Evolutionary conservation across 805 yeast species (phyloP).

Genomic region (Yarrowia sp.): DNA sequence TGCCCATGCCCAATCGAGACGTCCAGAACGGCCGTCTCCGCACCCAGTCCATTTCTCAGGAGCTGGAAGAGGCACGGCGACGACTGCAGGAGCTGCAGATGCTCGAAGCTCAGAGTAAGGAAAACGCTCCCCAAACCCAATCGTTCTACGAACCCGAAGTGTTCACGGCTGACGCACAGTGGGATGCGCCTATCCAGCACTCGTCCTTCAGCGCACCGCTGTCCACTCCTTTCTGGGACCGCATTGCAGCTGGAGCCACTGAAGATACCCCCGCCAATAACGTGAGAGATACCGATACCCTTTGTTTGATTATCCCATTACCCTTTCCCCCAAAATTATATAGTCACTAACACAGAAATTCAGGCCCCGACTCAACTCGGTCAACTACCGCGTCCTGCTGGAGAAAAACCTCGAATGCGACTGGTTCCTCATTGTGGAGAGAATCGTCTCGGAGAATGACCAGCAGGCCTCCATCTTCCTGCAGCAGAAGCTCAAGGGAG

Average conservation of each 20-base stretch:
- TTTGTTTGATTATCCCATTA: neutral
- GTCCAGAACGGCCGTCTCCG: neutral
- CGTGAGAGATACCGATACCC: slow-evolving; percentile 12
- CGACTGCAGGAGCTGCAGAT: neutral
- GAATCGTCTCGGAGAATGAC: slow-evolving; percentile 39
- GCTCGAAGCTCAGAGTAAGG: neutral
- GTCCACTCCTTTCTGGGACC: slow-evolving; percentile 8
- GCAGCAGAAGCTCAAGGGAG: slow-evolving; percentile 41
- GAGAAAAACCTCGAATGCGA: slow-evolving; percentile 35
- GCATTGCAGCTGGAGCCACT: neutral
- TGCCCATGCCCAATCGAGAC: neutral
- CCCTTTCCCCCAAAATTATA: too few relatives aligned
- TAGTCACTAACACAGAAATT: slow-evolving; percentile 11
- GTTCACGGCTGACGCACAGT: slow-evolving; percentile 3
- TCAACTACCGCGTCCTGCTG: slow-evolving; percentile 37
- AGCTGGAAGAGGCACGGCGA: neutral
- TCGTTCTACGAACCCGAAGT: slow-evolving; percentile 1
- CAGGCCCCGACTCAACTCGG: slow-evolving; percentile 11
- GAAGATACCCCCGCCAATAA: neutral
- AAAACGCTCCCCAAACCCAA: neutral
- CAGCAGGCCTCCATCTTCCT: slow-evolving; percentile 44
- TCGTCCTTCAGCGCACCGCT: slow-evolving; percentile 8
- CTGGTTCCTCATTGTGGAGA: slow-evolving; percentile 37
- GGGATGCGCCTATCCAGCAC: slow-evolving; percentile 8
- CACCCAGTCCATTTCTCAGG: neutral